Evolutionary conservation across 768 basidiomycete species (phyloP), one percentile per base, ranked within the genome.

Genomic region (Boletus pseudopeckii): DNA sequence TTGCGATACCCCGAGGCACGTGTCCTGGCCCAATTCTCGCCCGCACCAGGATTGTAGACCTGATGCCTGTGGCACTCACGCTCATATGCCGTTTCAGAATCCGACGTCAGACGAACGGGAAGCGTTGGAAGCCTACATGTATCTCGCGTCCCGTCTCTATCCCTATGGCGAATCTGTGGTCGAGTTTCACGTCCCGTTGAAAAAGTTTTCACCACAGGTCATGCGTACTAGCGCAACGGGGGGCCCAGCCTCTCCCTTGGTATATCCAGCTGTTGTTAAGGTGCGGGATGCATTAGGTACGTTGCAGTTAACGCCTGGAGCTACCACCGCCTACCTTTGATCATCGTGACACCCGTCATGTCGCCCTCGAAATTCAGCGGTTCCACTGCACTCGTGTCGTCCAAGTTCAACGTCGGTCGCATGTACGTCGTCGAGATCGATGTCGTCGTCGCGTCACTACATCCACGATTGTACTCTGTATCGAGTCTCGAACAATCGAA

Each of bases 111-210:
- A 93, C 53, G 89, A 98, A 71, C 80, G 92, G 45, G 81, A 85
- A 28, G 92, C 95, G 0, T 76, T 98, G 22, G 80, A 77, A 62
- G 84, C 86, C 1, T 98, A 92, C 69, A 86, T 98, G 69, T 79
- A 93, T 65, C 80, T 98, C 42, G 85, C 85, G 8, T 86, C 93
- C 2, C 80, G 95, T 30, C 70, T 98, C 50, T 98, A 98, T 64
- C 96, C 96, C 0, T 98, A 95, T 58, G 95, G 95, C 14, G 96
- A 98, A 75, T 98, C 95, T 61, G 95, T 96, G 0, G 62, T 81
- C 32, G 91, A 98, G 61, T 96, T 98, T 64, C 93, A 96, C 69
- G 69, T 70, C 24, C 73, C 97, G n/a, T 71, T 98, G 43, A 83
- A 85, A 65, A 77, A 82, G 56, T 90, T 79, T 66, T 96, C 96